phyloP scores from a whole-genome alignment of 1,139 yeast species.

The Geotrichum restrictum region DNA sequence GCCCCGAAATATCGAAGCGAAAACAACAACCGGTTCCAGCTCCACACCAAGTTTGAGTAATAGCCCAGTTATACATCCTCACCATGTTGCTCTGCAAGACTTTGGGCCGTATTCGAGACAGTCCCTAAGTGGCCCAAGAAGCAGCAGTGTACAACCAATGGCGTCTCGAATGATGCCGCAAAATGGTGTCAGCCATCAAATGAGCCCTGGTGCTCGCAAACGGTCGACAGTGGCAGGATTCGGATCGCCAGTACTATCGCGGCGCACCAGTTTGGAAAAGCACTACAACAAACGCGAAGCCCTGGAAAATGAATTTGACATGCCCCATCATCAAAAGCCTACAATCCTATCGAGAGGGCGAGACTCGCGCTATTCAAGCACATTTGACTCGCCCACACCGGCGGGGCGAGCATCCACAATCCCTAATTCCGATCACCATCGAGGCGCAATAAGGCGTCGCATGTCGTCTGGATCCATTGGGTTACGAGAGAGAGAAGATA shows the following conservation, averaged over 20 bases:
- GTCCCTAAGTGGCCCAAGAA: neutral
- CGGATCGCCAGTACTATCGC: neutral
- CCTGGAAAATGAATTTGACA: neutral
- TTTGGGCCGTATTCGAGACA: neutral
- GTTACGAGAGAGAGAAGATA: neutral
- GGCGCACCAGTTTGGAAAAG: neutral
- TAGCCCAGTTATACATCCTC: constrained; percentile 12
- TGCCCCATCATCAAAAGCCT: constrained; percentile 17
- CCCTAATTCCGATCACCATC: neutral
- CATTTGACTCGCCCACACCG: constrained; percentile 15
- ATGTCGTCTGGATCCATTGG: constrained; percentile 12
- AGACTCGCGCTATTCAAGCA: constrained; percentile 7
- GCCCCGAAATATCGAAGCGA: neutral
- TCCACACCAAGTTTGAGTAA: neutral
- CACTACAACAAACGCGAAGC: neutral
- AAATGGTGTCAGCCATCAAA: neutral
- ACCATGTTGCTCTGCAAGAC: neutral
- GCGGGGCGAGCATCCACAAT: constrained; percentile 6
- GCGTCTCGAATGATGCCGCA: neutral
- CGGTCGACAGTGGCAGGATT: neutral
- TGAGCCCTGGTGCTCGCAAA: constrained; percentile 1
- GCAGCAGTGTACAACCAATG: constrained; percentile 3
- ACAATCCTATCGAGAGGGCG: constrained; percentile 15
- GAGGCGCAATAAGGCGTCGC: constrained; percentile 7
- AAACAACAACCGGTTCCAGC: neutral